Evolutionary conservation across 2,329 filamentous ascomycete genomes (phyloP).

Genomic region (Endothia cerciana): DNA sequence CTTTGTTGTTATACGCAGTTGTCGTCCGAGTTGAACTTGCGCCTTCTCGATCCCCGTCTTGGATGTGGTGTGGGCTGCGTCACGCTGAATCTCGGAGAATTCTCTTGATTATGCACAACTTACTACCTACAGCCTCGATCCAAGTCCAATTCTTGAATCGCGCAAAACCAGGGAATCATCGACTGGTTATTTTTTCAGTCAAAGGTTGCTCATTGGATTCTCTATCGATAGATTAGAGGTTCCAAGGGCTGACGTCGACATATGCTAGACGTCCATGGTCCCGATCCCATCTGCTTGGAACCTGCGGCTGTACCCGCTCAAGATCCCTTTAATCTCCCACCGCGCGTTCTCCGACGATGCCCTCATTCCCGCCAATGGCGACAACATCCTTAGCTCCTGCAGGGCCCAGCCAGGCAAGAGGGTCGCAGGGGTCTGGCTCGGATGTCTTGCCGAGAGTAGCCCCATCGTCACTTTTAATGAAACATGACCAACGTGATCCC

Average conservation of each 20-base stretch:
- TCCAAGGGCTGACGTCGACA: neutral
- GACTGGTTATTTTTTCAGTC: too few relatives aligned
- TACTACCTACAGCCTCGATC: too few relatives aligned
- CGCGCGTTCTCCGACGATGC: constrained; percentile 12
- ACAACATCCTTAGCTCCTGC: neutral
- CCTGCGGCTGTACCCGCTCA: constrained; percentile 9
- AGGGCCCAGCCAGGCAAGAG: neutral
- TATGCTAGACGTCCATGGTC: neutral
- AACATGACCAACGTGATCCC: neutral
- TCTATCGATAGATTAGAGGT: neutral
- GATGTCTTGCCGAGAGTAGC: constrained; percentile 2
- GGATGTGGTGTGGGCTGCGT: neutral
- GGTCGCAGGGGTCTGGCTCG: neutral
- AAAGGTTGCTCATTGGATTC: neutral
- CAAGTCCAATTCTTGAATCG: too few relatives aligned
- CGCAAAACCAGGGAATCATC: too few relatives aligned
- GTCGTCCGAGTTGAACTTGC: neutral
- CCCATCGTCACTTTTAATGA: constrained; percentile 10
- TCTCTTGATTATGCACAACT: neutral
- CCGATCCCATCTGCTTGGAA: neutral
- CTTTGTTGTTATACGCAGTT: neutral
- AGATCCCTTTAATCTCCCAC: constrained; percentile 15
- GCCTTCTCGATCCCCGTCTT: neutral
- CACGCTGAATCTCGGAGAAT: neutral
- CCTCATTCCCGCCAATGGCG: constrained; percentile 19